Conservation (phyloP, 2,329 filamentous ascomycete species). For the Sarocladiaceae sp. region DNA sequence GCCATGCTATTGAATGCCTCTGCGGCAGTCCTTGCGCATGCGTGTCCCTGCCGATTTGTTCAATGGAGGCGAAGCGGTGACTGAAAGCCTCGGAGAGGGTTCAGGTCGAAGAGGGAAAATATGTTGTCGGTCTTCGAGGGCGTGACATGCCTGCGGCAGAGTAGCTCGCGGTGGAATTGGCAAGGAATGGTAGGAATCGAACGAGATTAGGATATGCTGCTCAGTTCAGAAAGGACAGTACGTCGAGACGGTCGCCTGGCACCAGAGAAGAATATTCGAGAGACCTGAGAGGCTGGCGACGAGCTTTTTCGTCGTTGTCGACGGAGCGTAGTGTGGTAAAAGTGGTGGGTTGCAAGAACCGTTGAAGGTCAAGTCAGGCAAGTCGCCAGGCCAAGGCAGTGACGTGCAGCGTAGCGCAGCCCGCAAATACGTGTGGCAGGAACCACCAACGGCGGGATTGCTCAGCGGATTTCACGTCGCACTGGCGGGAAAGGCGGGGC, state of each 20-base stretch:
- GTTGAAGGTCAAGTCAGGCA: too few relatives aligned
- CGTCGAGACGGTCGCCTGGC: background rate
- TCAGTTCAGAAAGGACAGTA: background rate
- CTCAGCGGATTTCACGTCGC: conserved; percentile 2
- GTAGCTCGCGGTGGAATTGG: background rate
- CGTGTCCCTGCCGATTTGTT: background rate
- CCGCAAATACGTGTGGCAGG: background rate
- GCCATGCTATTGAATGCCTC: background rate
- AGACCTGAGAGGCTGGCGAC: background rate
- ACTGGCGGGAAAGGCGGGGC: background rate
- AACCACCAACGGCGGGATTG: background rate
- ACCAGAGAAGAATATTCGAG: background rate
- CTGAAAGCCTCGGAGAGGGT: background rate
- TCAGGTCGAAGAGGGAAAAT: conserved; percentile 3
- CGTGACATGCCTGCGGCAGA: conserved; percentile 5
- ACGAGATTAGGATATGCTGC: background rate
- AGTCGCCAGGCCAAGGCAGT: background rate
- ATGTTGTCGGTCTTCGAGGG: background rate
- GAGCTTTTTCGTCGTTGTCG: too few relatives aligned
- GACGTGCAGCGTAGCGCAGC: background rate
- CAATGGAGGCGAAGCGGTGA: background rate
- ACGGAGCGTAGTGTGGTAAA: too few relatives aligned
- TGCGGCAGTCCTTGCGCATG: too few relatives aligned
- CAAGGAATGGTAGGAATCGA: conserved; percentile 7
- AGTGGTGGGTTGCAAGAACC: too few relatives aligned